Evolutionary conservation across 768 basidiomycete genomes (phyloP).

Genomic region (Termitomyces sp.): DNA sequence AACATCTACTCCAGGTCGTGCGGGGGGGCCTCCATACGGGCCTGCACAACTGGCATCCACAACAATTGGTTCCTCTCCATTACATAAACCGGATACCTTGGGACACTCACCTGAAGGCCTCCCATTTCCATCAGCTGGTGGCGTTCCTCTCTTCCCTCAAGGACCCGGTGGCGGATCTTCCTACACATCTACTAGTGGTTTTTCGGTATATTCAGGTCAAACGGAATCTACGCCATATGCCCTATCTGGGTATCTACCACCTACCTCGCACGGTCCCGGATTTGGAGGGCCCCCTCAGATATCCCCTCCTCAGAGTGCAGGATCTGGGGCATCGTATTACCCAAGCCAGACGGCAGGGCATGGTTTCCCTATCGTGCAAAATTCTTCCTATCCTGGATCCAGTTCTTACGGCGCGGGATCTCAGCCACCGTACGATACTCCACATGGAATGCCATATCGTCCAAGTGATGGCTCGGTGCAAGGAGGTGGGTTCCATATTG

Average conservation of each 20-base stretch:
- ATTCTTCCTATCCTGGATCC: slow-evolving; percentile 21
- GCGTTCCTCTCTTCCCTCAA: slow-evolving; percentile 4
- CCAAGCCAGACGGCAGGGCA: slow-evolving; percentile 7
- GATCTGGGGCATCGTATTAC: slow-evolving; percentile 9
- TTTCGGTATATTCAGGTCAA: slow-evolving; percentile 17
- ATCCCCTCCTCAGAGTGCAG: slow-evolving; percentile 13
- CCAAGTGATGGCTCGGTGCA: not conserved
- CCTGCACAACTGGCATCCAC: slow-evolving; percentile 2
- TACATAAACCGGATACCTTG: slow-evolving; percentile 7
- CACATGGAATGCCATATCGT: slow-evolving; percentile 5
- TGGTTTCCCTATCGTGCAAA: slow-evolving; percentile 11
- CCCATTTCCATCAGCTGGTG: slow-evolving; percentile 16
- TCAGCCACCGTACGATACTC: slow-evolving; percentile 5
- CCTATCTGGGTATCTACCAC: slow-evolving; percentile 6
- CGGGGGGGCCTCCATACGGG: slow-evolving; percentile 1
- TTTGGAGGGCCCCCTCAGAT: slow-evolving; percentile 2
- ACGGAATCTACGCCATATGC: slow-evolving; percentile 9
- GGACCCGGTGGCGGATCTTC: slow-evolving; percentile 4
- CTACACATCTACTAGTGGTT: not conserved
- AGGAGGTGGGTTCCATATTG: slow-evolving; percentile 17
- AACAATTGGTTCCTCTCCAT: slow-evolving; percentile 3
- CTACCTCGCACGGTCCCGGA: slow-evolving; percentile 12
- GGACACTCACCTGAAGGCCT: slow-evolving; percentile 5
- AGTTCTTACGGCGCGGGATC: slow-evolving; percentile 8
- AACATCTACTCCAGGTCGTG: not conserved